Evolutionary conservation across 2,329 filamentous ascomycete species (phyloP).

Genomic region (Plenodomus tracheiphilus): DNA sequence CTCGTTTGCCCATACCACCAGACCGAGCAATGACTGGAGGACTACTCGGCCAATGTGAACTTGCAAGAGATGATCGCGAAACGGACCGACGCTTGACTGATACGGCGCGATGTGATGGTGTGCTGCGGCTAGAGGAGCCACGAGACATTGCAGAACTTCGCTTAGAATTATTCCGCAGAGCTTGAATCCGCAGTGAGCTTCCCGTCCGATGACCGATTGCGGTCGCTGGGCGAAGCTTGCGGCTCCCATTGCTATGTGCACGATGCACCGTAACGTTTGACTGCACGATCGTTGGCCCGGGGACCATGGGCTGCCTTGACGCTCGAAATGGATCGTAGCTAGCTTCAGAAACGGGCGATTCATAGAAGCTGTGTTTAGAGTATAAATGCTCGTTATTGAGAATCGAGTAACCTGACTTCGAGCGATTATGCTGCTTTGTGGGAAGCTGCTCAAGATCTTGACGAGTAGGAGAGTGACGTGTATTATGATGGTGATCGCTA

Average conservation of each 20-base stretch:
- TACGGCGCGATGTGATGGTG: slow-evolving; percentile 28
- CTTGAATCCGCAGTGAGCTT: slow-evolving; percentile 49
- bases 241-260: slow-evolving; percentile 39
- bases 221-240: slow-evolving; percentile 42
- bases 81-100: slow-evolving; percentile 30
- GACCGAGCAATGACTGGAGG: slow-evolving; percentile 54
- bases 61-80: slow-evolving; percentile 50
- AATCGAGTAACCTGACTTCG: slow-evolving; percentile 60
- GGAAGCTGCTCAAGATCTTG: slow-evolving; percentile 42
- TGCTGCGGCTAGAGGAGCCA: slow-evolving; percentile 38
- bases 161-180: slow-evolving; percentile 40
- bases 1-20: slow-evolving; percentile 59
- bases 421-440: slow-evolving; percentile 45
- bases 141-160: slow-evolving; percentile 38
- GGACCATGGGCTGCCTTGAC: slow-evolving; percentile 58
- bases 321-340: slow-evolving; percentile 87
- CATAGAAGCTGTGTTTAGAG: slow-evolving; percentile 54
- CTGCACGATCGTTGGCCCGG: slow-evolving; percentile 57
- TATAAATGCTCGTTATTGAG: slow-evolving; percentile 58
- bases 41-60: slow-evolving; percentile 53
- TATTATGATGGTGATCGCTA: slow-evolving; percentile 76
- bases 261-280: slow-evolving; percentile 72
- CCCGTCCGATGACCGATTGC: slow-evolving; percentile 46
- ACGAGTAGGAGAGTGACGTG: slow-evolving; percentile 23
- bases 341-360: slow-evolving; percentile 54